These are phyloP conservation scores for Yarrowia alimentaria DNA, from an alignment of 805 yeast species.

Conservation along the genomic window DNA sequence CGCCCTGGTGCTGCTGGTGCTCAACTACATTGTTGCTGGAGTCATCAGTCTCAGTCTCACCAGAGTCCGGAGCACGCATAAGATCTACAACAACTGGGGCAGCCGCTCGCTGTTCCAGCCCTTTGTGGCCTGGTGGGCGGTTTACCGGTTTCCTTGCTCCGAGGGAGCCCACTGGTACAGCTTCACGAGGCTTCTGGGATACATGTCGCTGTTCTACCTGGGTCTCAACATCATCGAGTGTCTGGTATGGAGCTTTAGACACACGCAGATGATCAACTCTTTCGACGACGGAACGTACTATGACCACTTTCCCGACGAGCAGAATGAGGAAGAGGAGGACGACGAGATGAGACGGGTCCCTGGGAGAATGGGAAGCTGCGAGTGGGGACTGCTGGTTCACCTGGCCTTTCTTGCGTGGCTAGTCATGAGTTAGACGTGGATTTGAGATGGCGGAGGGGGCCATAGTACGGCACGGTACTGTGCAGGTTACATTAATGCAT, in stretches of 20 bases:
- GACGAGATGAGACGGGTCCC: constrained; percentile 25
- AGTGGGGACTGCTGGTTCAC: constrained; percentile 14
- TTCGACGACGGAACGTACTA: constrained; percentile 21
- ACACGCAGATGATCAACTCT: constrained; percentile 25
- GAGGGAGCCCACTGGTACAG: constrained; percentile 11
- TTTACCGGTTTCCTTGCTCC: constrained; percentile 7
- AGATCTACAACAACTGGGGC: constrained; percentile 20
- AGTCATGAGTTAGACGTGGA: constrained; percentile 2
- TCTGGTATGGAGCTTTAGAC: constrained; percentile 16
- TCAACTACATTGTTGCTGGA: constrained; percentile 7
- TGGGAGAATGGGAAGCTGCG: constrained; percentile 10
- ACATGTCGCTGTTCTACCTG: constrained; percentile 21
- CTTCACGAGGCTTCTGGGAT: not conserved
- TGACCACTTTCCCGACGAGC: constrained; percentile 18
- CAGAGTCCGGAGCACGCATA: constrained; percentile 2
- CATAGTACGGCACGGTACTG: constrained; percentile 10
- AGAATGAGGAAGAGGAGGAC: constrained; percentile 13
- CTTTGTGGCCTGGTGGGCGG: constrained; percentile 10
- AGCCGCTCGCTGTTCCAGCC: constrained; percentile 16
- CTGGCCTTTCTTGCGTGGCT: constrained; percentile 11
- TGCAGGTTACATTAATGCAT: too few species aligned
- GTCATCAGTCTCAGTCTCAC: constrained; percentile 9
- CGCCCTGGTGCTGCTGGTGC: constrained; percentile 9
- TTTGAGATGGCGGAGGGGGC: not conserved
- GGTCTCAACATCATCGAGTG: constrained; percentile 16